Evolutionary conservation across 768 basidiomycete species (phyloP).

Genomic region (Myochromella boudieri): DNA sequence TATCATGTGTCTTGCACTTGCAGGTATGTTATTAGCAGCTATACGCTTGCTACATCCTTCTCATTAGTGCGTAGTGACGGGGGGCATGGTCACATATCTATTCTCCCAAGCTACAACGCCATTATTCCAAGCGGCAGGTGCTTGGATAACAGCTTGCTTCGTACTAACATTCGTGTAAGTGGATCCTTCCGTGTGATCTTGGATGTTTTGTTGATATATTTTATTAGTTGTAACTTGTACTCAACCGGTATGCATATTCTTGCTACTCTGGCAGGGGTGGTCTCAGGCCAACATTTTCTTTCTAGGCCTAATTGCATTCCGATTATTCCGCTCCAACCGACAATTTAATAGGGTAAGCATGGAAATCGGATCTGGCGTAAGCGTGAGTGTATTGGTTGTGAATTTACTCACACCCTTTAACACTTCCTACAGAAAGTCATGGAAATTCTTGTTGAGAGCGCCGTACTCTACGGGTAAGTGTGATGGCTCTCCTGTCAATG

Average conservation of each 20-base stretch:
- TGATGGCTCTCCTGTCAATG: neutral
- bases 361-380: slow-evolving; percentile 7
- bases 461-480: slow-evolving; percentile 18
- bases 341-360: slow-evolving; percentile 3
- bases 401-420: neutral
- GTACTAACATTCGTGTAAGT: slow-evolving; percentile 21
- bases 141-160: slow-evolving; percentile 21
- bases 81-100: slow-evolving; percentile 18
- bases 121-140: slow-evolving; percentile 21
- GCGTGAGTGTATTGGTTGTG: slow-evolving; percentile 1
- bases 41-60: neutral
- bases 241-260: slow-evolving; percentile 13
- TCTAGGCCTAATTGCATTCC: slow-evolving; percentile 21
- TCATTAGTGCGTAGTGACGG: slow-evolving; percentile 5
- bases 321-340: slow-evolving; percentile 15
- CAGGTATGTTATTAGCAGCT: neutral
- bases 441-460: slow-evolving; percentile 23
- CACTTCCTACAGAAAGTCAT: slow-evolving; percentile 17
- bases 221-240: slow-evolving; percentile 20
- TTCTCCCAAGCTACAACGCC: slow-evolving; percentile 19
- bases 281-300: neutral
- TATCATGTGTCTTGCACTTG: slow-evolving; percentile 6
- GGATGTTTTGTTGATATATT: neutral
- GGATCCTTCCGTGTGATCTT: neutral
- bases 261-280: neutral